These are phyloP conservation scores for Agrocybe pediades DNA, from an alignment of 768 basidiomycete genomes.

Conservation along the genomic window DNA sequence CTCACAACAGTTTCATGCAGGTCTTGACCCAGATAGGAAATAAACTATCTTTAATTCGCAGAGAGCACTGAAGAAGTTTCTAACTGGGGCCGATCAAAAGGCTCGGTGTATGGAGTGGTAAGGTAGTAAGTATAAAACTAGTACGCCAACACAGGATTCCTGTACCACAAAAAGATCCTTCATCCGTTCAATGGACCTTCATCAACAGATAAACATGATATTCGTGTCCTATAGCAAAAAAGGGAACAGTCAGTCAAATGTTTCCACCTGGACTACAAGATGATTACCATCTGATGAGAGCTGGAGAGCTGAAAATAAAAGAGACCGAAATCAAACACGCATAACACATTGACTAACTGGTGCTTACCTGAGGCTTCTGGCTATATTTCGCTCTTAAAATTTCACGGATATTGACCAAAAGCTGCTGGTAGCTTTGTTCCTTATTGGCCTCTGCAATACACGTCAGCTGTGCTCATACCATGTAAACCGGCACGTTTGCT, in stretches of 20 bases:
- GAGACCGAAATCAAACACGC: not conserved
- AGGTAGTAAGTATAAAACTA: too few species aligned
- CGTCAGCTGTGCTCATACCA: not conserved
- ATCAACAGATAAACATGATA: slow-evolving; percentile 39
- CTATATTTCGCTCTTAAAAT: slow-evolving; percentile 41
- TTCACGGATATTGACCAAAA: slow-evolving; percentile 39
- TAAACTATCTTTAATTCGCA: too few species aligned
- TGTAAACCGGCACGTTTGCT: slow-evolving; percentile 11
- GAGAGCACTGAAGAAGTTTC: too few species aligned
- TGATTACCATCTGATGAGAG: slow-evolving; percentile 40
- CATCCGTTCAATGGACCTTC: too few species aligned
- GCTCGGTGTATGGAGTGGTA: too few species aligned
- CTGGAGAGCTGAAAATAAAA: slow-evolving; percentile 32
- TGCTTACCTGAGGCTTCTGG: slow-evolving; percentile 45
- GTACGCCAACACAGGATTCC: too few species aligned
- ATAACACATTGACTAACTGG: slow-evolving; percentile 1
- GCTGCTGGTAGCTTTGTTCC: slow-evolving; percentile 44
- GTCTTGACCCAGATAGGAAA: too few species aligned
- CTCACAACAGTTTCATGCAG: too few species aligned
- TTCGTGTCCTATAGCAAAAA: slow-evolving; percentile 34
- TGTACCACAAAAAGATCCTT: too few species aligned
- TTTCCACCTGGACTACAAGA: not conserved
- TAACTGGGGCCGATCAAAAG: too few species aligned
- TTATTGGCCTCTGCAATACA: slow-evolving; percentile 34
- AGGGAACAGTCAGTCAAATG: not conserved